These are phyloP conservation scores for Hydrangea macrophylla DNA, from an alignment of 148 eudicot species.

Conservation along the genomic window DNA sequence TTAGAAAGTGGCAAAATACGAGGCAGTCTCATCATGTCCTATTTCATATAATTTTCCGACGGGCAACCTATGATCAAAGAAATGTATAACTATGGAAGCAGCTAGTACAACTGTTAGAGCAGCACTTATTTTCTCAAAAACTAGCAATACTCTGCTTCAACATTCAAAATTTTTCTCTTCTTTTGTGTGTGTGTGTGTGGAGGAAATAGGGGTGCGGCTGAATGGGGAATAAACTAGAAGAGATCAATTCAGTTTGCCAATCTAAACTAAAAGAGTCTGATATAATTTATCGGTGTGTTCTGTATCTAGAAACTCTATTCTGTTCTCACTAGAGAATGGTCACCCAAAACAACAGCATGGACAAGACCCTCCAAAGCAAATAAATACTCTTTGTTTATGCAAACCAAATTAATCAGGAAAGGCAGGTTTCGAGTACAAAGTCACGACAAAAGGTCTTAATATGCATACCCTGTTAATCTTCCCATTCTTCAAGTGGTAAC, in stretches of 20 bases:
- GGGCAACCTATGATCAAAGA: no score
- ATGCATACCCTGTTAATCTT: conserved; percentile 69
- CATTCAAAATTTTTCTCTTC: no score
- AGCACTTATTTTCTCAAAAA: neutral
- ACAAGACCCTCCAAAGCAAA: no score
- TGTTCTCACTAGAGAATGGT: neutral
- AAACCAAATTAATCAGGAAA: neutral
- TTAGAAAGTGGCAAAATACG: conserved; percentile 6
- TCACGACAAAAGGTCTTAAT: neutral
- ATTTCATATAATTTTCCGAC: neutral
- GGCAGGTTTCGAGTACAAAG: neutral
- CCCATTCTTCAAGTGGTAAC: conserved; percentile 86
- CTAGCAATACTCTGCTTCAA: no score
- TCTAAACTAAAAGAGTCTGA: neutral
- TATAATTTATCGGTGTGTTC: neutral
- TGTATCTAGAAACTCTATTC: neutral
- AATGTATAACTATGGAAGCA: no score
- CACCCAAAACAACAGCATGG: no score
- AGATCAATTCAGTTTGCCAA: neutral
- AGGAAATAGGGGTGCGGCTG: neutral
- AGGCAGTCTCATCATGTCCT: neutral
- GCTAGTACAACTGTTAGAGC: neutral
- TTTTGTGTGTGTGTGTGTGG: no score
- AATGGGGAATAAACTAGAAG: neutral
- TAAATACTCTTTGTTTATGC: neutral